phyloP scores from a whole-genome alignment of 2,329 filamentous ascomycete species.

The Penicillium sp. region DNA sequence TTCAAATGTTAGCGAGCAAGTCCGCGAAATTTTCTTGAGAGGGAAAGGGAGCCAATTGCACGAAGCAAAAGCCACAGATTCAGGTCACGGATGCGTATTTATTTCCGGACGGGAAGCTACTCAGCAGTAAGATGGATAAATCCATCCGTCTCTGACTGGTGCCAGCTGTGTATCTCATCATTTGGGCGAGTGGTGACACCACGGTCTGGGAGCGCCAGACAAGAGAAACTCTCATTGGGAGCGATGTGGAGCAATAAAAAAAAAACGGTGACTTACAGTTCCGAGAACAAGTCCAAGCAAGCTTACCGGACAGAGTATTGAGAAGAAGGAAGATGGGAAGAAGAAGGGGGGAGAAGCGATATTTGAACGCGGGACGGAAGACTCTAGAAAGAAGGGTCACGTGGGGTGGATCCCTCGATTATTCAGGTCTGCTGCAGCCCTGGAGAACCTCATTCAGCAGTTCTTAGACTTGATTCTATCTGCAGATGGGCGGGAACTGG shows the following conservation, averaged over 20 bases:
- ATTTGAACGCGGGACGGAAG: conserved; percentile 35
- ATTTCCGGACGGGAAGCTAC: conserved; percentile 55
- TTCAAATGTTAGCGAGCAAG: conserved; percentile 21
- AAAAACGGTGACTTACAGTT: conserved; percentile 20
- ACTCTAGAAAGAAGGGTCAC: conserved; percentile 37
- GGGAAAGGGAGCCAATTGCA: conserved; percentile 11
- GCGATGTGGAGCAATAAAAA: conserved; percentile 6
- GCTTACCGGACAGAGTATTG: conserved; percentile 6
- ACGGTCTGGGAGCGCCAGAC: not conserved
- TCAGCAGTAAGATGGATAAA: conserved; percentile 57
- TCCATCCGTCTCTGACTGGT: conserved; percentile 63
- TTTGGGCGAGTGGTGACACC: conserved; percentile 24
- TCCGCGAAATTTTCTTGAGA: conserved; percentile 7
- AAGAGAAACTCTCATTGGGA: not conserved
- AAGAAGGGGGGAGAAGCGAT: conserved; percentile 20
- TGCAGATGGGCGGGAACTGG: too few species aligned
- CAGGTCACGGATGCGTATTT: conserved; percentile 41
- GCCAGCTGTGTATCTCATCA: conserved; percentile 63
- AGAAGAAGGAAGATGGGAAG: conserved; percentile 7
- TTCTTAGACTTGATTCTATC: too few species aligned
- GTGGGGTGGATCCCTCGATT: conserved; percentile 22
- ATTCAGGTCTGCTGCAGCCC: too few species aligned
- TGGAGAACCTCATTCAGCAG: too few species aligned
- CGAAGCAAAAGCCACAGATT: conserved; percentile 20
- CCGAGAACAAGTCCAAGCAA: conserved; percentile 7